A percentile compares a stretch with the other conserved stretches of the same genome.
phyloP scores from a whole-genome alignment of 2,329 filamentous ascomycete genomes.

The Diaporthe citri region DNA sequence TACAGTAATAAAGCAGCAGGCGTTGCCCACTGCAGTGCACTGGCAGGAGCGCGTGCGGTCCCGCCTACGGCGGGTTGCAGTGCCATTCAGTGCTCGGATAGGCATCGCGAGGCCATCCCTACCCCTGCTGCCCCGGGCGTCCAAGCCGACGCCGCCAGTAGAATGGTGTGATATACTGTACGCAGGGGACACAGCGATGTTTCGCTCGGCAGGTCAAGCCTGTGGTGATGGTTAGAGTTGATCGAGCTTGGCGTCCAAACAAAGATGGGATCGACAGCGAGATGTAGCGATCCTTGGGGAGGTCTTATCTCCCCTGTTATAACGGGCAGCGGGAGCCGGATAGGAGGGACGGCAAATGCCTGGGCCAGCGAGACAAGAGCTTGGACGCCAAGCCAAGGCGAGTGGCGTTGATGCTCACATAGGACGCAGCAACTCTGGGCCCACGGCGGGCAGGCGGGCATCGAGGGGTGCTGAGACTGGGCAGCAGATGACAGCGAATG shows the following conservation, averaged over 20 bases:
- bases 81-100: conserved; percentile 15
- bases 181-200: conserved; percentile 1
- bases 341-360: conserved; percentile 22
- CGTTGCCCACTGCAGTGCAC: conserved; percentile 21
- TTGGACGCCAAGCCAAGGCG: conserved; percentile 22
- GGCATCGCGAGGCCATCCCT: conserved; percentile 17
- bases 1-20: conserved; percentile 26
- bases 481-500: conserved; percentile 18
- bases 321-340: conserved; percentile 25
- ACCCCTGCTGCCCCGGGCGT: conserved; percentile 16
- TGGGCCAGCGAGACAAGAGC: conserved; percentile 1
- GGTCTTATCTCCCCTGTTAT: conserved; percentile 33
- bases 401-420: conserved; percentile 15
- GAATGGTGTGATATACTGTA: conserved; percentile 14
- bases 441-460: neutral
- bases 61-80: conserved; percentile 22
- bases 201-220: conserved; percentile 30
- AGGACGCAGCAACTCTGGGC: neutral
- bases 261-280: conserved; percentile 38
- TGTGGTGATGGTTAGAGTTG: conserved; percentile 33
- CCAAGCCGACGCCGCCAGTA: conserved; percentile 25
- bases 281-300: conserved; percentile 24
- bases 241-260: conserved; percentile 34
- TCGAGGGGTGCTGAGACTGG: neutral
- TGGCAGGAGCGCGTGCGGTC: conserved; percentile 17